phyloP scores from a whole-genome alignment of 192 early-diverging fungal genomes.

The Funneliformis geosporum region DNA sequence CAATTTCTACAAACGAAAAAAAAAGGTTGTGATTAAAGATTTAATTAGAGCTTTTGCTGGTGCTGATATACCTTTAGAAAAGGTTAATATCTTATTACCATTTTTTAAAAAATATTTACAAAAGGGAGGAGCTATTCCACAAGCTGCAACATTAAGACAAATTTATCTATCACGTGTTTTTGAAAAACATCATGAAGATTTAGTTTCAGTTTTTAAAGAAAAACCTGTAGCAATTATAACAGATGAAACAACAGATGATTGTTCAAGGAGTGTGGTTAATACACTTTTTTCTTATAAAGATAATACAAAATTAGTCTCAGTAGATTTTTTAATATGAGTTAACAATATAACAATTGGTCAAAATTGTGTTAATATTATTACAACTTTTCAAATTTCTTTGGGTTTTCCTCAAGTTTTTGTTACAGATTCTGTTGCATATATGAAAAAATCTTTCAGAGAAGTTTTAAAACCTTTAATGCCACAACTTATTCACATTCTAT shows the following conservation, averaged over 20 bases:
- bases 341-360: background rate
- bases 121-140: background rate
- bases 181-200: background rate
- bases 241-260: background rate
- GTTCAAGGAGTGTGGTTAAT: slow-evolving; percentile 16
- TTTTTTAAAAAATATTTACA: slow-evolving; percentile 10
- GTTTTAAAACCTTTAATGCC: background rate
- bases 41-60: background rate
- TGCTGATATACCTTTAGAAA: background rate
- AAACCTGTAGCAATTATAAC: background rate
- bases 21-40: background rate
- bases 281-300: background rate
- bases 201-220: background rate
- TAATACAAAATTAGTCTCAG: slow-evolving; percentile 7
- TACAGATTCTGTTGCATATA: too few relatives aligned
- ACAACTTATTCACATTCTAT: background rate
- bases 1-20: background rate
- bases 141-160: background rate
- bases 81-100: background rate
- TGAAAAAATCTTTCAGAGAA: background rate
- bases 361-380: background rate
- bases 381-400: slow-evolving; percentile 1
- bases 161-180: slow-evolving; percentile 1
- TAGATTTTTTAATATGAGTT: background rate
- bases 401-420: background rate